These are phyloP conservation scores for Podospora comata DNA, from an alignment of 495 filamentous ascomycete genomes.

Conservation along the genomic window DNA sequence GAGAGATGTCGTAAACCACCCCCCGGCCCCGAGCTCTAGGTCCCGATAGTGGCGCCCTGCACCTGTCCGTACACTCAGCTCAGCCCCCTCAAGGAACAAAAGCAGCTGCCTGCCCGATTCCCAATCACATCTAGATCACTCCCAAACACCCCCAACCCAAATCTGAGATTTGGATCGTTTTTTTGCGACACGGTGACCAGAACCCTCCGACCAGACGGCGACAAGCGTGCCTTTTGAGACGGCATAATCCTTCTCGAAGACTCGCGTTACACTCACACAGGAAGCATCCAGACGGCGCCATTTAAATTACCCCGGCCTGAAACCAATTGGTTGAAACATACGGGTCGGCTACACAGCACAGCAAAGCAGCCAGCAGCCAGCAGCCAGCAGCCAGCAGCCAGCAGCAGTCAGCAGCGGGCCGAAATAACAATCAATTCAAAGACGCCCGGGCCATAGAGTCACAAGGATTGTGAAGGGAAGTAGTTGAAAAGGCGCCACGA, in stretches of 20 bases:
- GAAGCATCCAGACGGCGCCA: not conserved
- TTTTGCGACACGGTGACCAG: not conserved
- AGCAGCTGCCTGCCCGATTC: conserved; percentile 20
- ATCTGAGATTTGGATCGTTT: not conserved
- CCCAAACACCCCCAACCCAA: not conserved
- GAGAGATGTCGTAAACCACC: conserved; percentile 5
- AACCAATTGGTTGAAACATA: not conserved
- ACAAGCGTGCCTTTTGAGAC: not conserved
- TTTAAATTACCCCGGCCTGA: not conserved
- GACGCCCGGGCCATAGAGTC: not conserved
- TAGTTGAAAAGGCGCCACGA: not conserved
- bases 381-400: not conserved
- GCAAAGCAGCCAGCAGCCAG: not conserved
- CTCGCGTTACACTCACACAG: not conserved
- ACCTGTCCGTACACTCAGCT: not conserved
- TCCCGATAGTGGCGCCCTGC: conserved; percentile 14
- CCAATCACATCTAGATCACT: not conserved
- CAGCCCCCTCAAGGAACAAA: conserved; percentile 19
- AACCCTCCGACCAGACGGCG: not conserved
- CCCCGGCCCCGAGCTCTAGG: conserved; percentile 1
- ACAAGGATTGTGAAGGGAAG: not conserved
- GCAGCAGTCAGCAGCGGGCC: not conserved
- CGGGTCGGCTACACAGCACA: not conserved
- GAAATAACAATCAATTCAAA: not conserved
- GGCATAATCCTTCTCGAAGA: not conserved